Conservation (phyloP, 495 filamentous ascomycete genomes). For the Hypoxylon intermedium region DNA sequence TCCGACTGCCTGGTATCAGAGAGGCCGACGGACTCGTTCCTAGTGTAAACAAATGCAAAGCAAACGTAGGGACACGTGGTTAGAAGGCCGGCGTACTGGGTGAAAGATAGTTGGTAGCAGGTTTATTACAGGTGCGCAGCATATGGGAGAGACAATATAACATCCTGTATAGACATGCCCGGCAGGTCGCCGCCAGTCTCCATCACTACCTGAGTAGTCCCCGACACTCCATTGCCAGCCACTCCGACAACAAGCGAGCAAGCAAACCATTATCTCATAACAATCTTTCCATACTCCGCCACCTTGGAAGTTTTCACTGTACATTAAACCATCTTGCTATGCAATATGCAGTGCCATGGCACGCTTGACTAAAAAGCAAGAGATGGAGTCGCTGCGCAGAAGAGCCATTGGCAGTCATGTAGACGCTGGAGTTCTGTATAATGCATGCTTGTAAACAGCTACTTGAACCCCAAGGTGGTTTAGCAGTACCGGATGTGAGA, state of each 20-base stretch:
- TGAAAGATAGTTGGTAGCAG: too few relatives aligned
- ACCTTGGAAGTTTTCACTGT: background rate
- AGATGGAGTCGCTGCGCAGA: constrained; percentile 32
- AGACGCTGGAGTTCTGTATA: constrained; percentile 29
- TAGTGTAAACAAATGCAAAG: too few relatives aligned
- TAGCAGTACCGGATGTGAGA: background rate
- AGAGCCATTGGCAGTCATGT: constrained; percentile 29
- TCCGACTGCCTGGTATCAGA: too few relatives aligned
- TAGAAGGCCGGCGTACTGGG: too few relatives aligned
- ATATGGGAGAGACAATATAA: too few relatives aligned
- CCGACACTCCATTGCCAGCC: background rate
- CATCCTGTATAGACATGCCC: too few relatives aligned
- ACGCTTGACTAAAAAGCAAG: constrained; percentile 28
- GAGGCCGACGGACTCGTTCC: too few relatives aligned
- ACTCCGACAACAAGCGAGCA: background rate
- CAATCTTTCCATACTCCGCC: background rate
- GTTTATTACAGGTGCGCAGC: too few relatives aligned
- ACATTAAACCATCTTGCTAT: constrained; percentile 29
- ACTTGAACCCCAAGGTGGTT: background rate
- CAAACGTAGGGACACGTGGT: too few relatives aligned
- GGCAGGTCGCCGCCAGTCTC: too few relatives aligned
- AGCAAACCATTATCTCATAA: background rate
- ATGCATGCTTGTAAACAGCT: constrained; percentile 14
- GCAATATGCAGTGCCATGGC: constrained; percentile 25
- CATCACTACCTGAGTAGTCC: too few relatives aligned